These are phyloP conservation scores for Quercus berberidifolia DNA, from an alignment of 306 rosid species.

Conservation along the genomic window DNA sequence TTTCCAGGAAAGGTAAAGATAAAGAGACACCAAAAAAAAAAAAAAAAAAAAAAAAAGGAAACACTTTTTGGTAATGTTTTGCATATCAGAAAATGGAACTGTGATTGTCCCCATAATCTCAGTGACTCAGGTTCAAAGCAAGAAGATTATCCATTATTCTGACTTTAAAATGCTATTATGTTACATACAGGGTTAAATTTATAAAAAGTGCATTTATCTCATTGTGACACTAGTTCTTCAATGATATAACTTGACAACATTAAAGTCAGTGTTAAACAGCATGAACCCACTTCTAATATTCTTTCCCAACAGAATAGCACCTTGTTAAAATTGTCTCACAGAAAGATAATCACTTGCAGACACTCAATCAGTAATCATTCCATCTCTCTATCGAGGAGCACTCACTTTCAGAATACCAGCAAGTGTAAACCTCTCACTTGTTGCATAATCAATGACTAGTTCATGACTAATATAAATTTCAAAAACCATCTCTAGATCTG, in stretches of 20 bases:
- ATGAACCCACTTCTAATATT: neutral
- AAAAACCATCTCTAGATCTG: neutral
- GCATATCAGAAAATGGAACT: neutral
- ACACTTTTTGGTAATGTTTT: neutral
- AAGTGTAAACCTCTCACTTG: neutral
- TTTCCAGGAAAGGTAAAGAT: constrained; percentile 4
- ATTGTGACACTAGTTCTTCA: neutral
- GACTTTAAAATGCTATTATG: neutral
- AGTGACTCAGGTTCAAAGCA: too few relatives aligned
- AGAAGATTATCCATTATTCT: neutral
- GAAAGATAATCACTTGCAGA: neutral
- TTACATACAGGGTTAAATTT: neutral
- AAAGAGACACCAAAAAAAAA: neutral
- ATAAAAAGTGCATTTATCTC: neutral
- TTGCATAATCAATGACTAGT: neutral
- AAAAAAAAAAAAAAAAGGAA: neutral
- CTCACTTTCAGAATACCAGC: neutral
- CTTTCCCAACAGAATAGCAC: neutral
- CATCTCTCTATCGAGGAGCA: neutral
- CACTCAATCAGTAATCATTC: neutral
- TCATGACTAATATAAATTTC: neutral
- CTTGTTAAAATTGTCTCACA: neutral
- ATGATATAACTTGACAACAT: neutral
- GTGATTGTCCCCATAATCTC: neutral
- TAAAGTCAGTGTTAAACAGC: neutral